Conservation (phyloP, 2,329 filamentous ascomycete genomes). For the Rhinocladiella mackenziei region DNA sequence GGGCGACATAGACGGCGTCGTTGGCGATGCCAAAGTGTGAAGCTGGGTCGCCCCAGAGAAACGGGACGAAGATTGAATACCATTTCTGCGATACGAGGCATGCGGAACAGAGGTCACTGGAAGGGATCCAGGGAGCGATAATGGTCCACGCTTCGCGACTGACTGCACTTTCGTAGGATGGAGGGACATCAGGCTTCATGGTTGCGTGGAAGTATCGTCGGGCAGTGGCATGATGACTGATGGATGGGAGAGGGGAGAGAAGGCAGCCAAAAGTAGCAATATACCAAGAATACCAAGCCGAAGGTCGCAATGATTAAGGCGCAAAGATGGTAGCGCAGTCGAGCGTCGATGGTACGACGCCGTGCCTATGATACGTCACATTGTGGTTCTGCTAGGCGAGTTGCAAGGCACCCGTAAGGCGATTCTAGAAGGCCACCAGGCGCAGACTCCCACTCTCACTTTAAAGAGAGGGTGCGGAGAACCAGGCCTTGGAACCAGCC, state of each 20-base stretch:
- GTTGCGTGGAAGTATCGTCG: conserved; percentile 3
- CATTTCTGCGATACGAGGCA: conserved; percentile 55
- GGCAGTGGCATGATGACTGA: conserved; percentile 11
- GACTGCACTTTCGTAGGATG: conserved; percentile 57
- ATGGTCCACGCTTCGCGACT: conserved; percentile 53
- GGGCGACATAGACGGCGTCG: conserved; percentile 58
- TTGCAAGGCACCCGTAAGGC: no score
- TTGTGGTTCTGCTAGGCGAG: no score
- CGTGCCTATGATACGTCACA: no score
- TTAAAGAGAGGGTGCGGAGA: no score
- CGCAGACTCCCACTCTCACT: no score
- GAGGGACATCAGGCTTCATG: conserved; percentile 45
- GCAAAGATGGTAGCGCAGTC: no score
- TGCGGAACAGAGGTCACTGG: conserved; percentile 53
- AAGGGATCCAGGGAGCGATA: conserved; percentile 54
- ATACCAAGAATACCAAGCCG: no score
- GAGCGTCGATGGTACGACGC: no score
- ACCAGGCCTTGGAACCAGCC: no score
- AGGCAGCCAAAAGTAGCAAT: no score
- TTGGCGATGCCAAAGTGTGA: conserved; percentile 55
- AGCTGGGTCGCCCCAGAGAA: conserved; percentile 60
- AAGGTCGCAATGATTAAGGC: no score
- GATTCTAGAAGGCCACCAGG: no score
- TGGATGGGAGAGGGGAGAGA: background rate
- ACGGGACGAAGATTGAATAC: conserved; percentile 56